Conservation (phyloP, 108 stramenopile species). For the Cylindrotheca fusiformis region DNA sequence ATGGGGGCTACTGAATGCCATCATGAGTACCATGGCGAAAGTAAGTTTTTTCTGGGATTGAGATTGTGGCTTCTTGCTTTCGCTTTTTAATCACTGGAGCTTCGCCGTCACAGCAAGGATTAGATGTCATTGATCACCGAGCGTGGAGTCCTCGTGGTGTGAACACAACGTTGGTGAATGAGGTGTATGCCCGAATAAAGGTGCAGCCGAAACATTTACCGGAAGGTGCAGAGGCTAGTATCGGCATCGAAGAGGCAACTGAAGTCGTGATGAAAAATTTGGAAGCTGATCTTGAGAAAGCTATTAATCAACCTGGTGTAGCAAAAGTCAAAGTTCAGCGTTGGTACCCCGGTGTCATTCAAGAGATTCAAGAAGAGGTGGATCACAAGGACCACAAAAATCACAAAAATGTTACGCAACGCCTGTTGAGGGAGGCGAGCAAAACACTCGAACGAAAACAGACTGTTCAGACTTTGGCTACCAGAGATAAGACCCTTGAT, state of each 20-base stretch:
- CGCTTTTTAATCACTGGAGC: neutral
- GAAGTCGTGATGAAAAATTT: slow-evolving; percentile 52
- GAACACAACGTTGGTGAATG: slow-evolving; percentile 68
- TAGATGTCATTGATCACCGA: slow-evolving; percentile 79
- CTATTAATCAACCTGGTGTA: slow-evolving; percentile 51
- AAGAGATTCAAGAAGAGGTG: slow-evolving; percentile 63
- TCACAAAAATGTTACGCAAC: slow-evolving; percentile 27
- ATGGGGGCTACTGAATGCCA: slow-evolving; percentile 65
- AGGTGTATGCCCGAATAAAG: slow-evolving; percentile 52
- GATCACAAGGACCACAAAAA: slow-evolving; percentile 43
- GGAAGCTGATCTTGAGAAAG: slow-evolving; percentile 26
- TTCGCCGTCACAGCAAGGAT: slow-evolving; percentile 15
- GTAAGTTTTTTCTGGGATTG: neutral
- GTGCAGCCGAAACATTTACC: slow-evolving; percentile 18
- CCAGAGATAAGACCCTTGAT: slow-evolving; percentile 56
- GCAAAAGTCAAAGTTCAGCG: slow-evolving; percentile 71
- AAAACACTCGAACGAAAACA: slow-evolving; percentile 45
- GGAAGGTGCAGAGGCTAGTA: slow-evolving; percentile 2
- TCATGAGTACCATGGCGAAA: slow-evolving; percentile 50
- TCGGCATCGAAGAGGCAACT: slow-evolving; percentile 28
- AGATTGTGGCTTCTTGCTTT: neutral
- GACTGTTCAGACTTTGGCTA: slow-evolving; percentile 43
- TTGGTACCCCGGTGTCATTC: slow-evolving; percentile 75
- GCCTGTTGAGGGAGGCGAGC: slow-evolving; percentile 51
- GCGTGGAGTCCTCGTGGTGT: slow-evolving; percentile 76